Base-by-base conservation (phyloP, 2,329 filamentous ascomycete genomes). In the Bipolaris bicolor region DNA sequence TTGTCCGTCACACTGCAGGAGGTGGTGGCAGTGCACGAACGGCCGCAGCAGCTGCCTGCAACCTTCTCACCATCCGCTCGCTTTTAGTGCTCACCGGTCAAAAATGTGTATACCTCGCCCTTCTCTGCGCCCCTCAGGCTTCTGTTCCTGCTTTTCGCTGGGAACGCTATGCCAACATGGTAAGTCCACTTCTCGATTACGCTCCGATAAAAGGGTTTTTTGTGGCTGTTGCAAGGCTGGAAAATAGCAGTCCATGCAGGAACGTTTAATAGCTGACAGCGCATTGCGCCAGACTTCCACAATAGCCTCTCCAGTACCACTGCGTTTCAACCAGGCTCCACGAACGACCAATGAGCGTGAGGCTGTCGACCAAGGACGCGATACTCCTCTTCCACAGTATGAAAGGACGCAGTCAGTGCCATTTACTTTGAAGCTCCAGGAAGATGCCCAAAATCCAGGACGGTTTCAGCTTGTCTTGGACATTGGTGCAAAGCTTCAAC, bases 391-490 rank as follows among this genome's bases (percentile, higher is more conserved):
- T 15, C 69, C 69, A 1, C 64, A 69, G 29, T 70, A 71, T 50
- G 67, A 71, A 29, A 67, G 69, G 59, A 66, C 64, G 1, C 65
- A 68, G 20, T 60, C 64, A 5, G 61, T 69, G 1, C 69, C 70
- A 1, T 71, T 73, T 24, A 71, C 67, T 1, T 60, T 73, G 9
- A 69, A 67, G n/a, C 58, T 73, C 5, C 70, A 72, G 45, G 69
- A 73, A 52, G 70, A 73, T 31, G 65, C 65, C 50, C 59, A 57
- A 46, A 69, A 69, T 44, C 69, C 70, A 15, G 70, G 70, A n/a
- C 66, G 69, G 26, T 72, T 71, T 40, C 69, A 72, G 49, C 55
- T 73, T 18, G 70, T 73, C 7, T 68, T 73, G 44, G 69, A 70
- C 44, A 61, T 73, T 46, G 62, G 68, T 34, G 52, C 63, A 11